Evolutionary conservation across 2,329 filamentous ascomycete species (phyloP), one percentile per base, ranked within the genome.

Genomic region (Lachnellula hyalina): DNA sequence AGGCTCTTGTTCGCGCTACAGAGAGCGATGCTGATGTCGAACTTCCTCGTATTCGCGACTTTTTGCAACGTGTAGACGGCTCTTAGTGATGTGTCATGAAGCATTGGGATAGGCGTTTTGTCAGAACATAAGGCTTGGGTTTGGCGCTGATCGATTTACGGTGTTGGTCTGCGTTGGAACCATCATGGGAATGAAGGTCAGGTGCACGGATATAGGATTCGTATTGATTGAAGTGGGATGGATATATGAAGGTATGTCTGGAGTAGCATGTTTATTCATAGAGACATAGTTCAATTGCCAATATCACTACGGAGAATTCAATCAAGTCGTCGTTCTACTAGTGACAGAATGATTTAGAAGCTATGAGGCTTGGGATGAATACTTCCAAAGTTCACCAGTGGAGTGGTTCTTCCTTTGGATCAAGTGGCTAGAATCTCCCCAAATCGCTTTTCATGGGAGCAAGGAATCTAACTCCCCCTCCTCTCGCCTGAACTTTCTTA

Each of bases 11-110:
- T 47, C 84, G 89, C 59, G 94, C 94, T 2, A 87, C 97, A 2
- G 93, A 96, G 72, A 96, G 91, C 66, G 92, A 96, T 69, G 82
- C 79, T 52, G 81, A 83, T 7, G 87, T 90, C 1, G 90, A 95
- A 67, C 83, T 93, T 8, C 83, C 82, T 0, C 76, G 90, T 8
- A 87, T 96, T 12, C 78, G 87, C 63, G 83, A 91, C 51, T 95
- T 96, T 67, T 74, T 96, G 54, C 81, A 86, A 32, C 87, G 89
- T 53, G 88, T 95, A 2, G 89, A 65, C 17, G 55, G 58, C 25
- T 54, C 59, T 40, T 64, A 38, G n/a, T 47, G 15, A 42, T 17
- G n/a, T 17, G 19, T 42, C 9, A 17, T 42, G 14, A 17, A 42
- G 40, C 40, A 42, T 42, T 42, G 40, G 40, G 17, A 42, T 42